Conservation (phyloP, 805 yeast genomes). For the Starmerella apicola region DNA sequence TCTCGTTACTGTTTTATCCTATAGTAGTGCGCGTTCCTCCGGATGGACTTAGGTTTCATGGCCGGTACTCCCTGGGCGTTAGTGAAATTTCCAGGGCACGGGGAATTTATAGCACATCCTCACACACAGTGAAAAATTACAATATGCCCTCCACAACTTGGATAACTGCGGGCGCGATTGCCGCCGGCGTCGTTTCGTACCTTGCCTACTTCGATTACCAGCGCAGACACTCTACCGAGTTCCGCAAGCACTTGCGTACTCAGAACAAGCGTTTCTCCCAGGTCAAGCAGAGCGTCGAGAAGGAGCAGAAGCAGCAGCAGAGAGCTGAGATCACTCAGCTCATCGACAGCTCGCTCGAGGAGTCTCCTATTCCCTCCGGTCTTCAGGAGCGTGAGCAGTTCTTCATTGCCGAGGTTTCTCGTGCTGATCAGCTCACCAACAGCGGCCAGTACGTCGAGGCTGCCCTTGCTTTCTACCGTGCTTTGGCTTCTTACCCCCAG, state of each 20-base stretch:
- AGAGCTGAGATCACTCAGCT: constrained; percentile 49
- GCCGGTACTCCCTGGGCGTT: no score
- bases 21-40: no score
- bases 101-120: no score
- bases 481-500: constrained; percentile 82
- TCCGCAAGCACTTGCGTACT: constrained; percentile 64
- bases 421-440: constrained; percentile 70
- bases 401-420: constrained; percentile 71
- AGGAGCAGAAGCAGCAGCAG: constrained; percentile 44
- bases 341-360: constrained; percentile 49
- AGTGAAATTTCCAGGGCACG: no score
- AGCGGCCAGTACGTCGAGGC: constrained; percentile 55
- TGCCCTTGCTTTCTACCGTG: constrained; percentile 86
- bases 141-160: constrained; percentile 27
- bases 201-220: constrained; percentile 83
- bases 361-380: constrained; percentile 65
- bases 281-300: constrained; percentile 42
- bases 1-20: no score
- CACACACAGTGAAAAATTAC: constrained; percentile 1
- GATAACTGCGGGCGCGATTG: constrained; percentile 24
- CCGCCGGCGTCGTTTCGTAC: constrained; percentile 36
- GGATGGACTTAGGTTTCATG: no score
- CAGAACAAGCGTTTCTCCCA: constrained; percentile 50
- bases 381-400: constrained; percentile 57
- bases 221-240: constrained; percentile 71